Conservation (phyloP, 805 yeast genomes). For the Zygotorulaspora danielsina region DNA sequence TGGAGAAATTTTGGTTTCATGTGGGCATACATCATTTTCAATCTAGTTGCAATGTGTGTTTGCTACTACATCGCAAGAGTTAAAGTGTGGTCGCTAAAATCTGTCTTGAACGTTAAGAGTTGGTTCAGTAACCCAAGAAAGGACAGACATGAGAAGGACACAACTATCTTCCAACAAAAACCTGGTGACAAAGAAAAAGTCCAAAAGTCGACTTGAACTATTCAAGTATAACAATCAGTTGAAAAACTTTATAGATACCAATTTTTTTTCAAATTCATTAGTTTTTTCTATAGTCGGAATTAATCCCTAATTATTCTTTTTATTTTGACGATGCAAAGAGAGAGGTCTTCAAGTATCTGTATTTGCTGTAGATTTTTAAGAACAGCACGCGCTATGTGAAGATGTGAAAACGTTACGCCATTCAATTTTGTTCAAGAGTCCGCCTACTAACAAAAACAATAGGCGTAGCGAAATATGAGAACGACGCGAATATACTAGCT, state of each 20-base stretch:
- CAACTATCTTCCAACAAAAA: constrained; percentile 40
- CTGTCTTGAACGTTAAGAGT: constrained; percentile 37
- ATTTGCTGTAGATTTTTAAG: no score
- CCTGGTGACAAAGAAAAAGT: constrained; percentile 40
- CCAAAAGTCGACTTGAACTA: constrained; percentile 11
- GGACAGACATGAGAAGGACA: constrained; percentile 47
- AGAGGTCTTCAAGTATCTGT: no score
- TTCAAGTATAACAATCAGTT: background rate
- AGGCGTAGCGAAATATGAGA: no score
- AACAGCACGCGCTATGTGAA: no score
- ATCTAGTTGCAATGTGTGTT: constrained; percentile 38
- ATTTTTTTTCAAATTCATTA: constrained; percentile 1
- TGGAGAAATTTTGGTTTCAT: constrained; percentile 66
- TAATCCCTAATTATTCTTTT: no score
- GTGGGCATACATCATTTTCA: constrained; percentile 42
- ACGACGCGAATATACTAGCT: no score
- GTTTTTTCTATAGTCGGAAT: no score
- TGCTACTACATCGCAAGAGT: constrained; percentile 39
- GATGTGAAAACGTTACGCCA: no score
- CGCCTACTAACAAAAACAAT: no score
- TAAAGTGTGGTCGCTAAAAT: constrained; percentile 35
- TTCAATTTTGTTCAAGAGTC: no score
- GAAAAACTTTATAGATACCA: background rate
- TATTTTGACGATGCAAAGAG: no score
- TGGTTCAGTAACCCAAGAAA: constrained; percentile 42